Conservation (phyloP, 2,329 filamentous ascomycete species). For the Teratosphaeria epicoccoides region DNA sequence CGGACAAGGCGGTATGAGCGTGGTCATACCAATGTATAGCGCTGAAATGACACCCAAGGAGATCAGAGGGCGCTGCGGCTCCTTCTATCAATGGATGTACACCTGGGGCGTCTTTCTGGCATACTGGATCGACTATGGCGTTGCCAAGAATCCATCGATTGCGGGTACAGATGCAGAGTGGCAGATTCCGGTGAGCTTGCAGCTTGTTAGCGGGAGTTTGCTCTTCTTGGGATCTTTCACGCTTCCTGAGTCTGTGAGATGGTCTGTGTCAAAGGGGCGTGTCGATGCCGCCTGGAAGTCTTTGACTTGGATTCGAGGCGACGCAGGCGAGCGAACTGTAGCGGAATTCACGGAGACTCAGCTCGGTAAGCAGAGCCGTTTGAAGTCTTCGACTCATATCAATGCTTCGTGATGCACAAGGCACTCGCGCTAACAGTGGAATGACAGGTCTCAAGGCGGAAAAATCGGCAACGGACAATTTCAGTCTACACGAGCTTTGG, state of each 20-base stretch:
- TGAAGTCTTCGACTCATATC: too few relatives aligned
- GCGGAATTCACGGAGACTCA: not conserved
- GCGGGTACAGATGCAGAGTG: conserved; percentile 34
- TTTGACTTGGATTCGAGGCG: conserved; percentile 43
- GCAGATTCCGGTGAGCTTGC: conserved; percentile 47
- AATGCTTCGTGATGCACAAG: too few relatives aligned
- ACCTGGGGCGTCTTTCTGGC: conserved; percentile 40
- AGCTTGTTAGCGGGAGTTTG: conserved; percentile 38
- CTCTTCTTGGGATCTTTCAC: conserved; percentile 42
- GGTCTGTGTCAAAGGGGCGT: conserved; percentile 39
- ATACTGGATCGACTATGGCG: conserved; percentile 37
- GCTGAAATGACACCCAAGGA: conserved; percentile 36
- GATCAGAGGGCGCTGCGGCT: conserved; percentile 39
- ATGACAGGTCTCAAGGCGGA: conserved; percentile 37
- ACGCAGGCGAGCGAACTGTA: conserved; percentile 20
- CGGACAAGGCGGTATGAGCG: conserved; percentile 39
- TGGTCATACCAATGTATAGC: conserved; percentile 32
- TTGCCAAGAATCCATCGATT: conserved; percentile 26
- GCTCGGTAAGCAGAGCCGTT: not conserved
- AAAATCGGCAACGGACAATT: conserved; percentile 28
- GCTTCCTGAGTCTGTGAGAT: conserved; percentile 41
- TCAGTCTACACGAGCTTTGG: conserved; percentile 32
- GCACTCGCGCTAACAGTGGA: not conserved
- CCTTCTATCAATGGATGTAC: conserved; percentile 43
- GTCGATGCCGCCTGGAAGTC: conserved; percentile 38